phyloP scores from a whole-genome alignment of 148 eudicot species.

The Nepenthes gracilis region DNA sequence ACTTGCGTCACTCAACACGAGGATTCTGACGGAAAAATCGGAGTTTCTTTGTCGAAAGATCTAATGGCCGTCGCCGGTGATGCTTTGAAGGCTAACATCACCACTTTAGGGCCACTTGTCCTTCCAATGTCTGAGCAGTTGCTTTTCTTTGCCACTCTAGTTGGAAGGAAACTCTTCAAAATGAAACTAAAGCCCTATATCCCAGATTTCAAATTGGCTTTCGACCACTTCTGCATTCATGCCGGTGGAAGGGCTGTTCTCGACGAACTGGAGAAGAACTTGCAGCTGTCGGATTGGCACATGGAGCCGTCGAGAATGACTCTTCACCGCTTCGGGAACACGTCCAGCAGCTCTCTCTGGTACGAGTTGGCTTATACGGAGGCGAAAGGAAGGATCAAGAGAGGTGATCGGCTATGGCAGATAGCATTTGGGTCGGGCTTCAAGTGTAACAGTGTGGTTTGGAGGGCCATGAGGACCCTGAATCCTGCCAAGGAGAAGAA shows the following conservation, averaged over 20 bases:
- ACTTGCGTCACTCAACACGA: background rate
- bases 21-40: background rate
- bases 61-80: background rate
- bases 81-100: background rate
- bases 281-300: conserved; percentile 1
- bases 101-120: background rate
- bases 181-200: background rate
- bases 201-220: conserved; percentile 1
- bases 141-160: background rate
- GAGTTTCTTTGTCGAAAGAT: background rate
- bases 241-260: conserved; percentile 1
- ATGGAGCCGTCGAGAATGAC: conserved; percentile 1
- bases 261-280: conserved; percentile 1
- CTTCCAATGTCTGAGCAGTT: background rate
- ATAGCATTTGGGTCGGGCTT: background rate
- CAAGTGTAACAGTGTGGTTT: background rate
- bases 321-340: background rate
- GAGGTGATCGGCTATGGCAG: background rate
- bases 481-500: conserved; percentile 1
- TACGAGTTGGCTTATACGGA: background rate
- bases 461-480: background rate
- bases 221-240: background rate
- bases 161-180: conserved; percentile 1
- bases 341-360: conserved; percentile 1
- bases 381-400: background rate